Evolutionary conservation across 2,329 filamentous ascomycete genomes (phyloP).

Genomic region (Bipolaris gigantea): DNA sequence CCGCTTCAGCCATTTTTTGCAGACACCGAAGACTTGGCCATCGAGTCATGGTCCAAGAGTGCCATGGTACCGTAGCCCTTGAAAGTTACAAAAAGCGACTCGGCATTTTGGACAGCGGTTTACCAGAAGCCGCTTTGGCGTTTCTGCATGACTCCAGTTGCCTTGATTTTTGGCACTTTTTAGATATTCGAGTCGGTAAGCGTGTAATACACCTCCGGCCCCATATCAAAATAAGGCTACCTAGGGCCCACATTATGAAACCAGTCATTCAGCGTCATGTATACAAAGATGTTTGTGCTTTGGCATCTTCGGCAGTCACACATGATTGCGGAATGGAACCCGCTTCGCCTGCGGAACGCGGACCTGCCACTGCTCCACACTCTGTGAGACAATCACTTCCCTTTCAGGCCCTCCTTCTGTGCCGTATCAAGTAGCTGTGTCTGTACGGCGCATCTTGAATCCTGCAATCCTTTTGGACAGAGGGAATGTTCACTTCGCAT

Average conservation of each 20-base stretch:
- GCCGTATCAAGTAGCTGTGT: not conserved
- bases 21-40: not conserved
- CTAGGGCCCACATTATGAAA: not conserved
- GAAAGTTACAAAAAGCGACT: constrained; percentile 1
- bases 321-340: not conserved
- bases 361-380: not conserved
- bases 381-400: not conserved
- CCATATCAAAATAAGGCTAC: not conserved
- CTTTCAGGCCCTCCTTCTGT: not conserved
- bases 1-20: not conserved
- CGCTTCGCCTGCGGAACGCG: not conserved
- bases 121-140: not conserved
- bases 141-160: not conserved
- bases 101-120: not conserved
- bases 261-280: not conserved
- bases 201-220: not conserved
- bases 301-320: not conserved
- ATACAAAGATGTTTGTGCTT: not conserved
- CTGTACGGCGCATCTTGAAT: not conserved
- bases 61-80: not conserved
- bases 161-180: not conserved
- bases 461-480: not conserved
- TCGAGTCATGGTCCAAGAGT: not conserved
- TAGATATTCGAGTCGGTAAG: not conserved
- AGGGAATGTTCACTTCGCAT: not conserved